A percentile compares a stretch with the other conserved stretches of the same genome.
These are phyloP conservation scores for Ceratocystis huliohia DNA, from an alignment of 2,329 filamentous ascomycete genomes.

Conservation along the genomic window DNA sequence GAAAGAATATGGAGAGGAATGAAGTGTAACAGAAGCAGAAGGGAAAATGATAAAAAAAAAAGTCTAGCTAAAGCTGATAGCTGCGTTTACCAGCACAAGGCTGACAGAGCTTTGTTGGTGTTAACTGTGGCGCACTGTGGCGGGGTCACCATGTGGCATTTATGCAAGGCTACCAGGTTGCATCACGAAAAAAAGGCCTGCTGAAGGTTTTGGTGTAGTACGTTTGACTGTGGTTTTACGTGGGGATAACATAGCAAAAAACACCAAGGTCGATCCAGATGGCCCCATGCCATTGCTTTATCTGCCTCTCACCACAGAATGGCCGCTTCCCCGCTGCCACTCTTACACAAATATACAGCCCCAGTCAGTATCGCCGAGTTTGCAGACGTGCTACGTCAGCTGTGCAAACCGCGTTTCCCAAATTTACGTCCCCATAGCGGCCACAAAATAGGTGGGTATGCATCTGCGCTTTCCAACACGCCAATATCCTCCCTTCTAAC, in stretches of 20 bases:
- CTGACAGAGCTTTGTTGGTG: not conserved
- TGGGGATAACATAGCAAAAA: not conserved
- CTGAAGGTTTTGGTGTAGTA: no score
- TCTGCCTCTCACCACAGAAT: slow-evolving; percentile 1
- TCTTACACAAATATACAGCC: not conserved
- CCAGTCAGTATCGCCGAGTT: slow-evolving; percentile 2
- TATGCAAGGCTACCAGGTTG: no score
- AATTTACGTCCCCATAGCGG: not conserved
- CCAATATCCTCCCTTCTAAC: not conserved
- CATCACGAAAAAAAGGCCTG: no score
- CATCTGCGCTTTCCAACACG: not conserved
- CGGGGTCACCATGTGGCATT: not conserved
- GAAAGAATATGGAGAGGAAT: not conserved
- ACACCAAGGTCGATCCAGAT: not conserved
- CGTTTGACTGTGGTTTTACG: no score
- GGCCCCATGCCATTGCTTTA: not conserved
- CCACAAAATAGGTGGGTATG: slow-evolving; percentile 8
- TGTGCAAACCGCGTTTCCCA: not conserved
- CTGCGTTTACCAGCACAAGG: not conserved
- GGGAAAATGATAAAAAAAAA: not conserved
- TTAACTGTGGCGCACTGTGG: no score
- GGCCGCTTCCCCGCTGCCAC: not conserved
- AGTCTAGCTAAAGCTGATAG: not conserved
- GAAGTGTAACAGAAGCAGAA: not conserved
- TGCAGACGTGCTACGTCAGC: slow-evolving; percentile 11